These are phyloP conservation scores for Leptographium wingfieldii DNA, from an alignment of 2,329 filamentous ascomycete genomes.

Conservation along the genomic window DNA sequence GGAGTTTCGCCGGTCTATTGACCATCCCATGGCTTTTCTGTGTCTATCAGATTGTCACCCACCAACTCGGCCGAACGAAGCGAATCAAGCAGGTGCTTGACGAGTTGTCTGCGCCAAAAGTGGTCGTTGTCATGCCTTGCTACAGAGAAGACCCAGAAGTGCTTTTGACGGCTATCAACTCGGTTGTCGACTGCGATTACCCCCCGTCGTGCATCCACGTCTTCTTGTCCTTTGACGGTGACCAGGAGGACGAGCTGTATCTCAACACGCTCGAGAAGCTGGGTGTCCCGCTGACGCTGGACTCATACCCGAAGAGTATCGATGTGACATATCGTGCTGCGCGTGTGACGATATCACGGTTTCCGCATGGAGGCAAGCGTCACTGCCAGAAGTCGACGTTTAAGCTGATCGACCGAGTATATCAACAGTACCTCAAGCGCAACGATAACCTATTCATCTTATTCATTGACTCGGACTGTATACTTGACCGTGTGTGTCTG, in stretches of 20 bases:
- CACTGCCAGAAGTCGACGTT: constrained; percentile 91
- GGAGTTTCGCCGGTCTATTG: constrained; percentile 74
- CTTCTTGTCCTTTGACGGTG: constrained; percentile 90
- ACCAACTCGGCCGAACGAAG: constrained; percentile 69
- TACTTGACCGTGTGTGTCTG: constrained; percentile 78
- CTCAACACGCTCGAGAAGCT: constrained; percentile 75
- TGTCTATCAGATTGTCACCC: constrained; percentile 80
- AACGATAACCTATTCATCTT: constrained; percentile 92
- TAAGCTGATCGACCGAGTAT: constrained; percentile 85
- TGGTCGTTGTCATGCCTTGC: constrained; percentile 93
- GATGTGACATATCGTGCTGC: constrained; percentile 75
- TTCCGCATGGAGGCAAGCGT: constrained; percentile 85
- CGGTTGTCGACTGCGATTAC: constrained; percentile 87
- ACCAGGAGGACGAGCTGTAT: constrained; percentile 78
- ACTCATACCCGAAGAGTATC: constrained; percentile 77
- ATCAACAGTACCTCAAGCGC: constrained; percentile 69
- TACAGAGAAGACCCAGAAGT: constrained; percentile 85
- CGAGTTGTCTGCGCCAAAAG: constrained; percentile 77
- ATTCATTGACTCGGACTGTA: constrained; percentile 96
- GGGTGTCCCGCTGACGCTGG: constrained; percentile 64
- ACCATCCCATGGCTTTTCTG: constrained; percentile 88
- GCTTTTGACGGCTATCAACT: constrained; percentile 76
- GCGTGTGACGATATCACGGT: constrained; percentile 81
- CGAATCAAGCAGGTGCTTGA: constrained; percentile 76
- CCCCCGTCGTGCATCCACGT: constrained; percentile 85